A percentile compares a stretch with the other conserved stretches of the same genome.
These are phyloP conservation scores for Pichia membranifaciens DNA, from an alignment of 805 yeast species.

Conservation along the genomic window DNA sequence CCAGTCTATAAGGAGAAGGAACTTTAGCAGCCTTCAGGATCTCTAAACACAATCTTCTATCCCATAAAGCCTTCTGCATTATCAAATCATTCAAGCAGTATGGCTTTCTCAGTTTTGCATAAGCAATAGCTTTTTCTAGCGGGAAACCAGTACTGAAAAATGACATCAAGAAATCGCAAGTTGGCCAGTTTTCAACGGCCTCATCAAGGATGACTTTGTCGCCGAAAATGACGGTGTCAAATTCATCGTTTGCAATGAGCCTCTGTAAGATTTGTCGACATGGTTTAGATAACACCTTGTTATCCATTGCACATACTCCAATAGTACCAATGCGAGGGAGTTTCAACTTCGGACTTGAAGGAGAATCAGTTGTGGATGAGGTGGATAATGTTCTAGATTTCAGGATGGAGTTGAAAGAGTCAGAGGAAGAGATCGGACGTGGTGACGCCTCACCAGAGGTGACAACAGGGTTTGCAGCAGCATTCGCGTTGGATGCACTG, in stretches of 20 bases:
- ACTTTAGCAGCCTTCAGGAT: constrained; percentile 77
- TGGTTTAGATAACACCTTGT: constrained; percentile 92
- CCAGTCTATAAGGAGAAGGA: constrained; percentile 83
- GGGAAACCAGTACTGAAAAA: constrained; percentile 98
- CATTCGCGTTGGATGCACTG: not conserved
- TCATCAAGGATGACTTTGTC: constrained; percentile 96
- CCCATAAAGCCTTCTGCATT: constrained; percentile 96
- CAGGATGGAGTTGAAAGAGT: constrained; percentile 10
- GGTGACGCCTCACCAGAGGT: constrained; percentile 1
- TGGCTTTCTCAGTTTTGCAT: constrained; percentile 86
- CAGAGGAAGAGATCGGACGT: constrained; percentile 11
- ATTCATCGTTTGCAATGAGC: constrained; percentile 87
- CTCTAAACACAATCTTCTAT: constrained; percentile 78
- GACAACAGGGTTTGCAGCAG: not conserved
- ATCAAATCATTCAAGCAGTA: constrained; percentile 81
- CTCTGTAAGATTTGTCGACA: constrained; percentile 86
- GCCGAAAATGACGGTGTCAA: constrained; percentile 94
- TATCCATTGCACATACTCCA: constrained; percentile 99
- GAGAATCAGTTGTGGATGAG: constrained; percentile 18
- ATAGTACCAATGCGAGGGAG: constrained; percentile 80
- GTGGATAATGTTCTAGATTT: constrained; percentile 29
- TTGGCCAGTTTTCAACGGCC: constrained; percentile 94
- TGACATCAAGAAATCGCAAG: constrained; percentile 90
- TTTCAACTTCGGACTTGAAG: constrained; percentile 44
- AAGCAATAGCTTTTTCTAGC: constrained; percentile 86